Conservation (phyloP, 1,284 basidiomycete species). For the Ceratobasidium sp. region DNA sequence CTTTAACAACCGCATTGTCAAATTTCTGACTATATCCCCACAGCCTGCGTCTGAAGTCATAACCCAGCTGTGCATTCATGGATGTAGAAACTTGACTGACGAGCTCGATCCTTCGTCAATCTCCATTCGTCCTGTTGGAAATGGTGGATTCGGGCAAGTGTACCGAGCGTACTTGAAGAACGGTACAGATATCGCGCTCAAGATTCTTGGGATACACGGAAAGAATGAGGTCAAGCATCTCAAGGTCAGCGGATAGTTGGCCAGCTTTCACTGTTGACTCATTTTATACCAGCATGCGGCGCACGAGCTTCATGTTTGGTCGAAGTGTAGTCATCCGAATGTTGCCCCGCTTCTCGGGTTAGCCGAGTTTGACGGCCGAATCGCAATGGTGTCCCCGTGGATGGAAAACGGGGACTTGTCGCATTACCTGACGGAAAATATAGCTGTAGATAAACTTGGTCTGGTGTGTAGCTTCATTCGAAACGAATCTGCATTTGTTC, state of each 20-base stretch:
- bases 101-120: neutral
- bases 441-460: neutral
- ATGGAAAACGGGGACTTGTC: neutral
- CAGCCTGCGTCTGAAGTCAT: neutral
- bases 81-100: neutral
- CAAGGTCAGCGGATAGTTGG: neutral
- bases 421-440: neutral
- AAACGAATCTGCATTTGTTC: neutral
- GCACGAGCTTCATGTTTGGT: neutral
- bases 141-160: constrained; percentile 4
- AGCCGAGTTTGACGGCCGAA: neutral
- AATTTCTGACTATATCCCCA: neutral
- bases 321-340: constrained; percentile 13
- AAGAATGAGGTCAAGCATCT: neutral
- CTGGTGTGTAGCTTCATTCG: neutral
- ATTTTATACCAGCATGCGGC: neutral
- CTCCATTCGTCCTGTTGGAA: neutral
- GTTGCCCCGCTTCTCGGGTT: neutral
- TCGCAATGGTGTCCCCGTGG: constrained; percentile 9
- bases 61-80: neutral
- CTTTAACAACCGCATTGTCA: neutral
- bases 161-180: neutral
- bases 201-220: neutral
- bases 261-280: neutral
- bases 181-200: neutral